Conservation (phyloP, 352 stramenopile genomes). For the Phytophthora fragariae region DNA sequence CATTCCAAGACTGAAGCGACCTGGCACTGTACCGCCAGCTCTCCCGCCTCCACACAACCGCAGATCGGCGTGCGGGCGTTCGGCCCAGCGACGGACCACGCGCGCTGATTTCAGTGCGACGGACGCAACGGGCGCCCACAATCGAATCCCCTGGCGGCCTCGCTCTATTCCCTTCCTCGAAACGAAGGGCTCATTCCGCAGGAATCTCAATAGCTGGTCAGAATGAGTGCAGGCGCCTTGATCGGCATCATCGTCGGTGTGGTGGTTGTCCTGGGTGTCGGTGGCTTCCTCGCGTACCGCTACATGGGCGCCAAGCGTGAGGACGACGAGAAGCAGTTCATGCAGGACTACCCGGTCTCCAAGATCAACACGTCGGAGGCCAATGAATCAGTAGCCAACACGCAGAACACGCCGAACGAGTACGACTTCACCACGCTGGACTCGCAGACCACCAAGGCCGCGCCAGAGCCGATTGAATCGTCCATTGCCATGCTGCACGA, state of each 20-base stretch:
- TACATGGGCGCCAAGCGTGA: slow-evolving; percentile 30
- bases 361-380: slow-evolving; percentile 33
- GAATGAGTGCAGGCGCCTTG: slow-evolving; percentile 51
- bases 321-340: slow-evolving; percentile 53
- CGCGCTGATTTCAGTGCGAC: slow-evolving; percentile 32
- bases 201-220: slow-evolving; percentile 3
- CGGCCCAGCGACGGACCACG: slow-evolving; percentile 31
- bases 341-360: slow-evolving; percentile 38
- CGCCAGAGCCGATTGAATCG: slow-evolving; percentile 32
- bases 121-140: slow-evolving; percentile 20
- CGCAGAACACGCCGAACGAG: slow-evolving; percentile 39
- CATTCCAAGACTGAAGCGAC: slow-evolving; percentile 13
- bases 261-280: slow-evolving; percentile 42
- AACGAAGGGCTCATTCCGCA: slow-evolving; percentile 17
- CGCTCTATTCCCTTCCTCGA: neutral
- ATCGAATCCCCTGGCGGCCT: slow-evolving; percentile 26
- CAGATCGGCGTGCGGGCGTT: slow-evolving; percentile 20
- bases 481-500: slow-evolving; percentile 50
- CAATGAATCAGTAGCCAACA: slow-evolving; percentile 28
- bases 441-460: slow-evolving; percentile 31
- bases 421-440: slow-evolving; percentile 51
- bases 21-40: slow-evolving; percentile 13
- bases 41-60: slow-evolving; percentile 28
- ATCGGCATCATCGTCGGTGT: slow-evolving; percentile 57
- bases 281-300: slow-evolving; percentile 52